Evolutionary conservation across 306 rosid species (phyloP).

Genomic region (Comarum palustre): DNA sequence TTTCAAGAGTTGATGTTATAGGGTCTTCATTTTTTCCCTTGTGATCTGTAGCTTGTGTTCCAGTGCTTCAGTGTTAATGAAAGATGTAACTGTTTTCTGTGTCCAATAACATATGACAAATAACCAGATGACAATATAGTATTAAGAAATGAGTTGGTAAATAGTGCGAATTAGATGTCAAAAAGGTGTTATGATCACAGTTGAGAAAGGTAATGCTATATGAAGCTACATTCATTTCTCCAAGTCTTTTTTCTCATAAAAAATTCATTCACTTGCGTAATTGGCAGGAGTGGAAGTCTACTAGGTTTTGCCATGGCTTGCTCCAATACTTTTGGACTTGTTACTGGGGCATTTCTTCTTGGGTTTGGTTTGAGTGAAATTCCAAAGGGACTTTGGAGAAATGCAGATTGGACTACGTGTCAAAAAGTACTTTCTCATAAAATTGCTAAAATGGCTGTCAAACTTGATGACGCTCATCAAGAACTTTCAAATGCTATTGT

Average conservation of each 20-base stretch:
- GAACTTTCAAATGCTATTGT: constrained; percentile 94
- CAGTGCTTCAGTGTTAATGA: neutral
- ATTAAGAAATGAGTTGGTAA: neutral
- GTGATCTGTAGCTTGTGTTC: neutral
- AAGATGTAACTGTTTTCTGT: neutral
- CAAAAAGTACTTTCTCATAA: constrained; percentile 94
- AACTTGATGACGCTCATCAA: constrained; percentile 91
- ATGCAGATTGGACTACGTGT: constrained; percentile 85
- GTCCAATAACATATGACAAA: neutral
- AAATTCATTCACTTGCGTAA: constrained; percentile 3
- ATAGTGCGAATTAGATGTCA: neutral
- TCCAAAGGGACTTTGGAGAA: constrained; percentile 84
- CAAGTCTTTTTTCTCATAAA: neutral
- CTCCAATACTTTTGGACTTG: constrained; percentile 96
- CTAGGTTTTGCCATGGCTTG: constrained; percentile 94
- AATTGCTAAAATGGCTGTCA: constrained; percentile 94
- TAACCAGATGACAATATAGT: neutral
- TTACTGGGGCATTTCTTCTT: constrained; percentile 97
- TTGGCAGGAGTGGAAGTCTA: constrained; percentile 63
- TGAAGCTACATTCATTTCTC: neutral
- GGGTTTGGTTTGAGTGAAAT: constrained; percentile 97
- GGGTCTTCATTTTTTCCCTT: neutral
- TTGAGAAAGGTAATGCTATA: neutral
- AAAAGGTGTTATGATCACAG: neutral
- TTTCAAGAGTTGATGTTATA: neutral